Conservation (phyloP, 2,329 filamentous ascomycete genomes). For the Apiospora malaysiana region DNA sequence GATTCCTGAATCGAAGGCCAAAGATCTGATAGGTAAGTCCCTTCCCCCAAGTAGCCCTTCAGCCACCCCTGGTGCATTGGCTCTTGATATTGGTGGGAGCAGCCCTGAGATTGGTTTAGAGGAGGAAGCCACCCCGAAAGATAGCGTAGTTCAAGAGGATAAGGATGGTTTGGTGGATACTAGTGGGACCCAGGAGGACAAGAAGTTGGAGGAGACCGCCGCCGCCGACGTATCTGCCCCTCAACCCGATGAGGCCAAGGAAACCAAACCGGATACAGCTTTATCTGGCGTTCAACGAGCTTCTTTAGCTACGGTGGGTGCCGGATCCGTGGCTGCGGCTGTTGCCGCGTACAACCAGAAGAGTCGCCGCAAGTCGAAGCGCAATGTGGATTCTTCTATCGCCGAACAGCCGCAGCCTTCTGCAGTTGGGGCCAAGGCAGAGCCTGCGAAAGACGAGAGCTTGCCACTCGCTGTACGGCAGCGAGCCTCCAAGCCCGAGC, state of each 20-base stretch:
- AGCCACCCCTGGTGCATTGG: slow-evolving; percentile 45
- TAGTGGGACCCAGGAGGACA: background rate
- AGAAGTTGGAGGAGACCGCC: background rate
- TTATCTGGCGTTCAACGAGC: background rate
- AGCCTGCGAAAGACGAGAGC: background rate
- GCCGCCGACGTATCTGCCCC: background rate
- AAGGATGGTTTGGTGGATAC: background rate
- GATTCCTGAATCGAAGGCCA: slow-evolving; percentile 44
- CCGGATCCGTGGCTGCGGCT: background rate
- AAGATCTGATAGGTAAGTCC: slow-evolving; percentile 52
- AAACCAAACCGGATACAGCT: background rate
- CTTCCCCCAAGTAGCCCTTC: slow-evolving; percentile 34
- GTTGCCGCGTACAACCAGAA: background rate
- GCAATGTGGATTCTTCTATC: background rate
- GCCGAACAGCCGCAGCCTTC: slow-evolving; percentile 18
- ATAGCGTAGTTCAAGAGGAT: slow-evolving; percentile 10
- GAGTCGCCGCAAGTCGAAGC: background rate
- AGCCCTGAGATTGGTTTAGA: slow-evolving; percentile 30
- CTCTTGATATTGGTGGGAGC: slow-evolving; percentile 32
- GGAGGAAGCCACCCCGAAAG: slow-evolving; percentile 18
- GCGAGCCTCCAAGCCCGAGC: background rate
- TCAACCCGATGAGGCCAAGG: background rate
- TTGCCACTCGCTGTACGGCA: background rate
- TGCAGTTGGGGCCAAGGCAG: background rate
- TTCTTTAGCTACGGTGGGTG: background rate